Conservation (phyloP, 2,329 filamentous ascomycete species). For the Cordyceps farinosa region DNA sequence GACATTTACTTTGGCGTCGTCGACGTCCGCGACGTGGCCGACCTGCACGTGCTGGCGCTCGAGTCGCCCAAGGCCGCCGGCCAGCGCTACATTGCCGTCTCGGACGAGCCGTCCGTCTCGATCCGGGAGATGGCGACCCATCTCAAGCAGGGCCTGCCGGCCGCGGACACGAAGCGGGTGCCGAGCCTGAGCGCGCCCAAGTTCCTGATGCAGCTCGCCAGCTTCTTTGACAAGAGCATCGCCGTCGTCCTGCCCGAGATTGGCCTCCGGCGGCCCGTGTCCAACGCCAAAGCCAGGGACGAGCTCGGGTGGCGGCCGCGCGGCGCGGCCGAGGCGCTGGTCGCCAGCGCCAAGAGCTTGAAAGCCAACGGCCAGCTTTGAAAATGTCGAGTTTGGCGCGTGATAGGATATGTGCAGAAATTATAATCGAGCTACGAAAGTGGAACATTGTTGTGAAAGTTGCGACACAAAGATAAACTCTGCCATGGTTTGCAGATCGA, state of each 20-base stretch:
- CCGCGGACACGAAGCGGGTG: not conserved
- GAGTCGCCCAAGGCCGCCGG: conserved; percentile 10
- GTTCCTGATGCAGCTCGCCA: not conserved
- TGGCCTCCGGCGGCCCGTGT: conserved; percentile 1
- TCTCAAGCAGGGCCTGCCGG: not conserved
- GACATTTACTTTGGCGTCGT: conserved; percentile 25
- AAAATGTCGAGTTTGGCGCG: not conserved
- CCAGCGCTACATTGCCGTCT: conserved; percentile 17
- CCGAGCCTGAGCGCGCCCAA: conserved; percentile 1
- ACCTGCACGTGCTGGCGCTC: conserved; percentile 14
- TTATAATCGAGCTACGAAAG: no score
- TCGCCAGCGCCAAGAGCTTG: conserved; percentile 14
- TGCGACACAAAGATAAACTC: no score
- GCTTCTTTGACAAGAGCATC: conserved; percentile 8
- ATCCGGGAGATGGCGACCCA: not conserved
- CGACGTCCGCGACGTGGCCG: conserved; percentile 26
- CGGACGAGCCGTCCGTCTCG: conserved; percentile 8
- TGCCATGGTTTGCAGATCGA: no score
- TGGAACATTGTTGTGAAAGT: no score
- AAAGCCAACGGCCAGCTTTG: conserved; percentile 1
- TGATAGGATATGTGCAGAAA: no score
- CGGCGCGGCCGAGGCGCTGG: conserved; percentile 8
- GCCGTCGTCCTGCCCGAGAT: conserved; percentile 7
- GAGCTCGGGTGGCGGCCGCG: conserved; percentile 15
- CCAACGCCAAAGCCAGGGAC: conserved; percentile 5